Base-by-base conservation (phyloP, 2,329 filamentous ascomycete genomes). In the Xylaria sp. region DNA sequence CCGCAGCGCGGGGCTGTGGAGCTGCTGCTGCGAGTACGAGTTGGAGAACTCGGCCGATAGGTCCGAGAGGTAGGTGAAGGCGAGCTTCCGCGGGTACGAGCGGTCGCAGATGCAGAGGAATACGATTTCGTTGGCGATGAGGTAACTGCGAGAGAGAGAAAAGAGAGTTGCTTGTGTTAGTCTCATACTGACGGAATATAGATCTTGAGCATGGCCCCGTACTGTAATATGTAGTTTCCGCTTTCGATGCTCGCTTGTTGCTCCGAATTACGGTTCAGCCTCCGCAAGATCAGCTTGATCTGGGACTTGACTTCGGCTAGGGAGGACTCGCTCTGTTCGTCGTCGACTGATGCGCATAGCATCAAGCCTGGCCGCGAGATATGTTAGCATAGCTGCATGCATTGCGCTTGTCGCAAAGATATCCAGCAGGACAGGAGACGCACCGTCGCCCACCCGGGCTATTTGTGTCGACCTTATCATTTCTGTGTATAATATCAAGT, bases 391-490 rank as follows among this genome's bases (percentile, higher is more conserved):
- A n/a, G 51, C 7, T 63, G 59, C 64, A 41, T 25, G 58, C 46
- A 52, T 75, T 78, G 67, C 12, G 18, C 37, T 41, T 25, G 39
- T 12, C 34, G 15, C 44, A 4, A 15, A 7, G 77, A 73, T 31
- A 60, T 34, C 65, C 18, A 8, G 12, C 55, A 23, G 8, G 56
- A 69, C 57, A 66, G 69, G 18, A 48, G 39, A 70, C 76, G 67
- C 79, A 96, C 94, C 95, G 83, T 98, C 96, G 61, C 76, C 75
- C 69, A 98, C 88, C 82, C 96, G 89, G 73, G 94, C 92, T 84
- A 99, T 97, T 84, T 97, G 93, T 63, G 95, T 99, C 77, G 94
- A 96, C 81, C 89, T 90, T 78, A 97, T 95, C 94, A 95, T 96
- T 31, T 81, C 73, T 50, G 23, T 61, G 37, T 60, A 34, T 68